Percentiles rank a stretch among this genome's conserved stretches.
Conservation (phyloP, 140 eudicot species). For the Stevia rebaudiana region DNA sequence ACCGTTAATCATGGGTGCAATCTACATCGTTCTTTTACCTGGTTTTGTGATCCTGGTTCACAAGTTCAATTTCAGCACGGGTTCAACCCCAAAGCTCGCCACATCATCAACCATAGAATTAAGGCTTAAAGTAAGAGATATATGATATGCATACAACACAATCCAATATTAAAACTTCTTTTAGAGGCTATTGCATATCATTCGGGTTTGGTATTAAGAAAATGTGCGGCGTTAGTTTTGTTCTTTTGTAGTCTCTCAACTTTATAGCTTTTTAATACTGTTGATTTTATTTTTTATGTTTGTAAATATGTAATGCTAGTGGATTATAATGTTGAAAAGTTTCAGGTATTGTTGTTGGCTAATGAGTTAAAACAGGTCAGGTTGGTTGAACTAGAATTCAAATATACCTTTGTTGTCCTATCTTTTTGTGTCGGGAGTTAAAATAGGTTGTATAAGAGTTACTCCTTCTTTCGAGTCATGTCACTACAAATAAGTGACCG, state of each 20-base stretch:
- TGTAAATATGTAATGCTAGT: not conserved
- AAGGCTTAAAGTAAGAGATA: slow-evolving; percentile 58
- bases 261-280: not conserved
- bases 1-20: slow-evolving; percentile 54
- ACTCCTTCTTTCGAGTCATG: no score
- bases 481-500: no score
- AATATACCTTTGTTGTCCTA: no score
- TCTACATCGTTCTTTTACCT: slow-evolving; percentile 60
- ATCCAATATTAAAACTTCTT: not conserved
- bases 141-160: slow-evolving; percentile 14
- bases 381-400: no score
- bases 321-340: slow-evolving; percentile 12
- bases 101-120: slow-evolving; percentile 35
- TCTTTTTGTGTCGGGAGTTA: no score
- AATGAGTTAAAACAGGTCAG: not conserved
- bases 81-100: slow-evolving; percentile 35
- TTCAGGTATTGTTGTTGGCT: not conserved
- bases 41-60: slow-evolving; percentile 57
- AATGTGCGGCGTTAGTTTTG: slow-evolving; percentile 4
- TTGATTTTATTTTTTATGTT: not conserved
- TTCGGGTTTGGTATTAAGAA: not conserved
- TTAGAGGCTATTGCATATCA: not conserved
- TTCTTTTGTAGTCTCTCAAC: slow-evolving; percentile 1
- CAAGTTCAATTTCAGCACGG: slow-evolving; percentile 50
- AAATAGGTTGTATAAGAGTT: no score